These are phyloP conservation scores for Primulina eburnea DNA, from an alignment of 257 asterid species.

Conservation along the genomic window DNA sequence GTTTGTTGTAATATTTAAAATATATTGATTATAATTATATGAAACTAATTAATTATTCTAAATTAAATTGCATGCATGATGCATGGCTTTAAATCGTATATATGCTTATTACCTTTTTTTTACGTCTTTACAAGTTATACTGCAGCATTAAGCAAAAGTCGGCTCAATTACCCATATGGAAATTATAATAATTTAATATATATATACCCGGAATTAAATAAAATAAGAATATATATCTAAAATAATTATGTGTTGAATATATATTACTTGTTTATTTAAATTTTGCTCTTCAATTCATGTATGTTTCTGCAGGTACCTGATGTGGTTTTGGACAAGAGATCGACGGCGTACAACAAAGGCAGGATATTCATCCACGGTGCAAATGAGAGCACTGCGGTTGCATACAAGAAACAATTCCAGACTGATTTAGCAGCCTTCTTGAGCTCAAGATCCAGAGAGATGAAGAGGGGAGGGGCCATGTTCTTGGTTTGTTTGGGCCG, in stretches of 20 bases:
- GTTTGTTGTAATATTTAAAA: too few relatives aligned
- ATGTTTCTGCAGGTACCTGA: conserved; percentile 63
- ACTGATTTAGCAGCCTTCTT: conserved; percentile 64
- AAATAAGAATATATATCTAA: too few relatives aligned
- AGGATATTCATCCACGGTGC: conserved; percentile 89
- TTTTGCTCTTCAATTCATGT: too few relatives aligned
- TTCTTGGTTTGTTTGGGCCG: conserved; percentile 89
- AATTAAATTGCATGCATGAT: too few relatives aligned
- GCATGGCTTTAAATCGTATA: background rate
- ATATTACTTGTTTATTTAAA: too few relatives aligned
- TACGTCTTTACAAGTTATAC: background rate
- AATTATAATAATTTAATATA: too few relatives aligned
- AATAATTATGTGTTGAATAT: too few relatives aligned
- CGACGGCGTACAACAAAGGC: conserved; percentile 78
- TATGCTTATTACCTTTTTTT: too few relatives aligned
- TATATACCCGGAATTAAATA: too few relatives aligned
- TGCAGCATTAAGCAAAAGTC: background rate
- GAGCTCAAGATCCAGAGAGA: conserved; percentile 63
- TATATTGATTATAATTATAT: too few relatives aligned
- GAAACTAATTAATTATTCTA: background rate
- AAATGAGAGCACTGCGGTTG: conserved; percentile 59
- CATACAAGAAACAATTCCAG: conserved; percentile 83
- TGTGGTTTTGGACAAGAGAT: conserved; percentile 63
- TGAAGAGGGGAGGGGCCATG: conserved; percentile 89
- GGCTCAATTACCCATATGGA: background rate